Conservation (phyloP, 495 filamentous ascomycete genomes). For the Articulospora tetracladia region DNA sequence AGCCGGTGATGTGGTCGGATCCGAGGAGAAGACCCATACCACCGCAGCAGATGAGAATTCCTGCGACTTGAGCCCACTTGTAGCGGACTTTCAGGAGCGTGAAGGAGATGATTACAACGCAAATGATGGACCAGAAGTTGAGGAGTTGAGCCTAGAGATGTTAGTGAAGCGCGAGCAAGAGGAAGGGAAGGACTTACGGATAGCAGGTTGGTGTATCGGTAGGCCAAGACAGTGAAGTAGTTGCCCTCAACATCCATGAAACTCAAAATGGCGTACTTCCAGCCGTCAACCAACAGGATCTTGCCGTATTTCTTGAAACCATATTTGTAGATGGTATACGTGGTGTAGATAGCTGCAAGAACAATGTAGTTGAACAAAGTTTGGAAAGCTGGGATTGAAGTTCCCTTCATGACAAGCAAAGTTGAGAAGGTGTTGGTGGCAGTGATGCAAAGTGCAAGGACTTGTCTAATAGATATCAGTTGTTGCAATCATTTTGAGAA, state of each 20-base stretch:
- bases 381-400: conserved; percentile 94
- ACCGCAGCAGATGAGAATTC: conserved; percentile 87
- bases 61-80: conserved; percentile 73
- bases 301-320: conserved; percentile 66
- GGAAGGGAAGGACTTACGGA: not conserved
- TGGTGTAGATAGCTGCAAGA: conserved; percentile 78
- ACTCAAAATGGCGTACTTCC: conserved; percentile 90
- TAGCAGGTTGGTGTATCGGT: conserved; percentile 81
- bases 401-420: conserved; percentile 63
- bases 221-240: conserved; percentile 94
- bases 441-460: conserved; percentile 84
- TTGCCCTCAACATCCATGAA: conserved; percentile 96
- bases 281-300: conserved; percentile 66
- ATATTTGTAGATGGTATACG: conserved; percentile 76
- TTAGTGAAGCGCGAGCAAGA: not conserved
- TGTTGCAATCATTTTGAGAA: not conserved
- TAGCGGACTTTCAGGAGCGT: conserved; percentile 82
- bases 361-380: conserved; percentile 90
- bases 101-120: conserved; percentile 85
- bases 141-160: conserved; percentile 78
- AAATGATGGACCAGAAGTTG: conserved; percentile 98
- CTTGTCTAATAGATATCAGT: conserved; percentile 50
- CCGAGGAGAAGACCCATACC: conserved; percentile 88
- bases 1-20: conserved; percentile 76
- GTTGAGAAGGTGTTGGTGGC: conserved; percentile 82